Evolutionary conservation across 371 early-diverging fungal genomes (phyloP), one percentile per base, ranked within the genome.

Genomic region (Haplosporangium sp.): DNA sequence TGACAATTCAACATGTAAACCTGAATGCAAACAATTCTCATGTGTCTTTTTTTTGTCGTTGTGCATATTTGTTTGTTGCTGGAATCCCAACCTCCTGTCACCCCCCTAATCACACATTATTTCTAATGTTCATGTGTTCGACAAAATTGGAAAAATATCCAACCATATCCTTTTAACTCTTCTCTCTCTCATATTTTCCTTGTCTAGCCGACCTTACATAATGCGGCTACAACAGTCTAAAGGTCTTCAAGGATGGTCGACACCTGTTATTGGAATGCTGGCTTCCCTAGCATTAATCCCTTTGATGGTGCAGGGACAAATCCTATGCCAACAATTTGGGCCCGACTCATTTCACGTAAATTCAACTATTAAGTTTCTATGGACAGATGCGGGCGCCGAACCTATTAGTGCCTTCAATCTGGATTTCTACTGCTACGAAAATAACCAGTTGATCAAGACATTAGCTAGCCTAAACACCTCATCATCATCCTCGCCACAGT

Each of bases 321-420:
- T 77, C 3, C 19, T 20, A n/a, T 77, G 77, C 48, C 60, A 61
- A 0, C 72, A 72, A 11, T 65, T 27, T 34, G 69, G 73, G 3
- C n/a, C 69, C 0, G 66, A 72, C 58, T 72, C 77, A n/a, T 65
- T 77, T 61, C 65, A 67, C 8, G 72, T 77, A 10, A 65, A 61
- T 0, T 63, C 72, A 7, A 72, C 44, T 8, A 11, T 77, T 61
- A 65, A 72, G 59, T 77, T 72, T n/a, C 6, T 19, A 17, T 77
- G 77, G 77, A 69, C 35, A 19, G 76, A 76, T 37, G 64, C 76
- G 4, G 42, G 19, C 27, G 35, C 71, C 13, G 52, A 45, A n/a
- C n/a, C 63, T 4, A 65, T 72, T 40, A 58, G 57, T 1, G 56
- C 50, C 10, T 77, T 77, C 42, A 65, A 45, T 11, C 45, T 77